A percentile compares a stretch with the other conserved stretches of the same genome.
These are phyloP conservation scores for Pseudogymnoascus sp. DNA, from an alignment of 2,329 filamentous ascomycete species.

Conservation along the genomic window DNA sequence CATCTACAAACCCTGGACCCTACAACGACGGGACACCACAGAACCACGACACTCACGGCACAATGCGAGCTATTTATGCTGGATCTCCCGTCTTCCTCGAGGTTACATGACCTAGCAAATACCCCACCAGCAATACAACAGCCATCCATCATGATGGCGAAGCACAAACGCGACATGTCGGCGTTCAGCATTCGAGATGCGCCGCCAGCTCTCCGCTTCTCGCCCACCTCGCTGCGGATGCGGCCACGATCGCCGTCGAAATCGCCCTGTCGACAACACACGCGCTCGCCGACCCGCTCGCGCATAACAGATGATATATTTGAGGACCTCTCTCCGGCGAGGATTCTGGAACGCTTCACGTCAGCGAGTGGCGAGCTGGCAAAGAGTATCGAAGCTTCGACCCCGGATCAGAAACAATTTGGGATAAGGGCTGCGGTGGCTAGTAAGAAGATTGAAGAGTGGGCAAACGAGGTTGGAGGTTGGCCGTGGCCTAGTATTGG, in stretches of 20 bases:
- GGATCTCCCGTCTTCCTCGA: conserved; percentile 1
- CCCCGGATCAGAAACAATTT: conserved; percentile 59
- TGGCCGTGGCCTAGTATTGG: conserved; percentile 48
- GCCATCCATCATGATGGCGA: background rate
- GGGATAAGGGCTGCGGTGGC: conserved; percentile 61
- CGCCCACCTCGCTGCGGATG: conserved; percentile 4
- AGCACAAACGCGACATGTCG: conserved; percentile 4
- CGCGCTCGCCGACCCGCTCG: conserved; percentile 21
- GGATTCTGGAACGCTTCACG: conserved; percentile 51
- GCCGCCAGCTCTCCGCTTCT: conserved; percentile 2
- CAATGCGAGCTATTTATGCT: conserved; percentile 6
- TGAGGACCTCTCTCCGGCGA: conserved; percentile 49
- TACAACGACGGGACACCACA: conserved; percentile 2
- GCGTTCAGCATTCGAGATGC: conserved; percentile 5
- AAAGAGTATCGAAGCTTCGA: conserved; percentile 53
- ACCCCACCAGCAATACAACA: background rate
- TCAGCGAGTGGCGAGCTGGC: conserved; percentile 44
- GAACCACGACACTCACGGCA: background rate
- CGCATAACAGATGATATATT: conserved; percentile 46
- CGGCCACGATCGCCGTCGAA: conserved; percentile 1
- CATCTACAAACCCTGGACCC: background rate
- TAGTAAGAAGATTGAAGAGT: conserved; percentile 62
- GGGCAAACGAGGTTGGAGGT: conserved; percentile 60
- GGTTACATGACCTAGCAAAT: background rate
- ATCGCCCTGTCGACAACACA: conserved; percentile 1